phyloP scores from a whole-genome alignment of 129 eudicot species.

The Escallonia rubra region DNA sequence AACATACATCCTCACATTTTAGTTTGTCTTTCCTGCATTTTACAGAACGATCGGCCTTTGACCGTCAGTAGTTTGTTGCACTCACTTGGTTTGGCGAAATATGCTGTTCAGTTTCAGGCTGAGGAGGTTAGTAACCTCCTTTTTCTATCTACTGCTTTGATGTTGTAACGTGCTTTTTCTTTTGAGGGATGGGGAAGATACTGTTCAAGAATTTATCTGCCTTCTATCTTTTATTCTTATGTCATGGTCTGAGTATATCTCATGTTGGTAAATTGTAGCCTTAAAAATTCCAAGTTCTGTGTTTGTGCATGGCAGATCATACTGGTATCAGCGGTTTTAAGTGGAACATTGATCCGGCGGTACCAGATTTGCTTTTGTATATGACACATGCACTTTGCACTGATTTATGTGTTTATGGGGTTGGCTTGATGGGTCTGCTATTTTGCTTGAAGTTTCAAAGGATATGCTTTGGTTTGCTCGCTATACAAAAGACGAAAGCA shows the following conservation, averaged over 20 bases:
- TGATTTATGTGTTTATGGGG: too few species aligned
- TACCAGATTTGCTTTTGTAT: too few species aligned
- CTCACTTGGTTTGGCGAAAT: slow-evolving; percentile 33
- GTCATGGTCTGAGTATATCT: neutral
- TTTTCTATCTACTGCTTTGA: neutral
- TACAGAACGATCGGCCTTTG: slow-evolving; percentile 12
- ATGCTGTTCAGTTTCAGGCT: slow-evolving; percentile 24
- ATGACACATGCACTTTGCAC: too few species aligned
- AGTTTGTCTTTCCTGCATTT: neutral
- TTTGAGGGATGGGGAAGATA: too few species aligned
- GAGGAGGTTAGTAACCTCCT: slow-evolving; percentile 23
- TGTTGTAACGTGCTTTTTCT: neutral
- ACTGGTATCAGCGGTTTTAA: too few species aligned
- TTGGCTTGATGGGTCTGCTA: too few species aligned
- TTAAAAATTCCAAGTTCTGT: neutral
- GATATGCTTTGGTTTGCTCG: too few species aligned
- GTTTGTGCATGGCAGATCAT: too few species aligned
- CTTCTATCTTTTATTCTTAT: neutral
- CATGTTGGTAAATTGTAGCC: neutral
- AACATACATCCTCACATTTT: neutral
- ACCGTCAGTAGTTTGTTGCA: slow-evolving; percentile 24
- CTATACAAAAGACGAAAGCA: too few species aligned
- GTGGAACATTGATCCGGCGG: too few species aligned
- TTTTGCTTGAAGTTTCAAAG: too few species aligned
- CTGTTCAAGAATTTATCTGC: too few species aligned